These are phyloP conservation scores for Delonix regia DNA, from an alignment of 306 rosid genomes.

Conservation along the genomic window DNA sequence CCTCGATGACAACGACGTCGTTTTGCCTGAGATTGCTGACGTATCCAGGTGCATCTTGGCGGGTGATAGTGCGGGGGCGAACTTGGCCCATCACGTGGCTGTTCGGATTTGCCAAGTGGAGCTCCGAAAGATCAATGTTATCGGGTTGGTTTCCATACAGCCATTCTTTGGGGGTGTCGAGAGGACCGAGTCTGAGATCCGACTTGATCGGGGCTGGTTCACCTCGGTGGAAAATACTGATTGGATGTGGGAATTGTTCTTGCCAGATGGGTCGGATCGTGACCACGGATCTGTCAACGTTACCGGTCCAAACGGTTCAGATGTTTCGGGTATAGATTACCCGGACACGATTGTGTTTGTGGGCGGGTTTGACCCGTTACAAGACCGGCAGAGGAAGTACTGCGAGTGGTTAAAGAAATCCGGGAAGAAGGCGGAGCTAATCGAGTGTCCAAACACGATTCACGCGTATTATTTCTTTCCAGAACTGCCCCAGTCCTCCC, in stretches of 20 bases:
- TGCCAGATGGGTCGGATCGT: constrained; percentile 41
- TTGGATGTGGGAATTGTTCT: constrained; percentile 52
- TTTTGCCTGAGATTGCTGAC: constrained; percentile 47
- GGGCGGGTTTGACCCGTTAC: constrained; percentile 57
- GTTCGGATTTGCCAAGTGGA: constrained; percentile 26
- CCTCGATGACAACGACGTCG: constrained; percentile 28
- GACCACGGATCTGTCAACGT: constrained; percentile 48
- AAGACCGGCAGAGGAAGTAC: constrained; percentile 59
- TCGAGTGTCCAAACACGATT: neutral
- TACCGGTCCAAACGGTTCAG: constrained; percentile 46
- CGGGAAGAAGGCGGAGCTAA: neutral
- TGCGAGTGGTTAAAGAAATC: constrained; percentile 42
- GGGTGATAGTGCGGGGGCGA: constrained; percentile 72
- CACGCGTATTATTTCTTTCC: neutral
- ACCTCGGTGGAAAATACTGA: constrained; percentile 40
- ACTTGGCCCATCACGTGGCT: constrained; percentile 60
- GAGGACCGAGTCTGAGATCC: constrained; percentile 53
- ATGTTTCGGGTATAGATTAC: constrained; percentile 39
- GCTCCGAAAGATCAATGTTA: neutral
- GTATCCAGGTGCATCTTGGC: constrained; percentile 48
- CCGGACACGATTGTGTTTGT: constrained; percentile 52
- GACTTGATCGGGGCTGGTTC: constrained; percentile 31
- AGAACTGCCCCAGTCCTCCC: constrained; percentile 38
- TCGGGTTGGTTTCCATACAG: constrained; percentile 54
- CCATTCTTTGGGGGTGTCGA: constrained; percentile 72